Conservation (phyloP, 75 land plant species). For the Sequoia sempervirens region DNA sequence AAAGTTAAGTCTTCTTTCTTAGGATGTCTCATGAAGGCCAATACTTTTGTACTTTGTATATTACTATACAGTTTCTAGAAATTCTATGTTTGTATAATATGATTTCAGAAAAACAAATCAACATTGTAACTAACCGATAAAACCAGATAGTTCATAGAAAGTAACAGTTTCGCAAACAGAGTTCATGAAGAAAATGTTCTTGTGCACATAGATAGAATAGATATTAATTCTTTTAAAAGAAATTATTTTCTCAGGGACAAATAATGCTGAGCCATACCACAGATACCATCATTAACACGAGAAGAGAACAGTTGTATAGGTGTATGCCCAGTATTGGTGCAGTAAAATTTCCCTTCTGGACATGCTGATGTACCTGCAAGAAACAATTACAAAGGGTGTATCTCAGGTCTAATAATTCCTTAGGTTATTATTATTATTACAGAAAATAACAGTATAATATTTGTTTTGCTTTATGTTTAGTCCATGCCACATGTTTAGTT, state of each 20-base stretch:
- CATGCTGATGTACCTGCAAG: slow-evolving; percentile 89
- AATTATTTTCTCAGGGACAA: not conserved
- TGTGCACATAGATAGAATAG: not conserved
- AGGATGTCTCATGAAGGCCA: not conserved
- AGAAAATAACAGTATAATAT: not conserved
- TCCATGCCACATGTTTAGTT: not conserved
- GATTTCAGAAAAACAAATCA: not conserved
- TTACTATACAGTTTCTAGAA: not conserved
- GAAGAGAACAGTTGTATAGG: slow-evolving; percentile 74
- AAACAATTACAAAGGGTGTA: not conserved
- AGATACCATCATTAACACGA: slow-evolving; percentile 80
- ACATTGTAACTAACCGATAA: not conserved
- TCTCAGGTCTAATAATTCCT: not conserved
- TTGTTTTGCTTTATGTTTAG: not conserved
- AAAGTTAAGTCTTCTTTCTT: not conserved
- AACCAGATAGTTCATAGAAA: not conserved
- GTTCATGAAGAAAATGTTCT: not conserved
- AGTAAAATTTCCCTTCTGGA: slow-evolving; percentile 79
- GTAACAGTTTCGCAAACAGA: not conserved
- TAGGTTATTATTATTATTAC: not conserved
- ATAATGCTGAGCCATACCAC: slow-evolving; percentile 45
- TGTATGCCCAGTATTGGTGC: slow-evolving; percentile 56
- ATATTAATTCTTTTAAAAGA: not conserved
- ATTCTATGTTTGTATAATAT: not conserved
- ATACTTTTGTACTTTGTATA: not conserved